phyloP scores from a whole-genome alignment of 495 filamentous ascomycete species.

The Penicillium silybi region DNA sequence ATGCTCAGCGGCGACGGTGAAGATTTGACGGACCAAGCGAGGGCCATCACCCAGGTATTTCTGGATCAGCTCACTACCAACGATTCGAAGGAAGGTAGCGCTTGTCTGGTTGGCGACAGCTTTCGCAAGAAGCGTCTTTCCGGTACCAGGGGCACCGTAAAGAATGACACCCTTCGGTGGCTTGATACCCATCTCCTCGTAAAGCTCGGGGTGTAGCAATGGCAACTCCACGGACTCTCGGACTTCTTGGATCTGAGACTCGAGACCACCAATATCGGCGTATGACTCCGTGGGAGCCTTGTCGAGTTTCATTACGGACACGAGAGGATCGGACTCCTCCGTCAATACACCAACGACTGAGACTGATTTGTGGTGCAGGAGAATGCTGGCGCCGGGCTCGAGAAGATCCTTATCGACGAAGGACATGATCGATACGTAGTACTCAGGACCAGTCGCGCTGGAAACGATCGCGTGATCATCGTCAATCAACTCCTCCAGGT shows the following conservation, averaged over 20 bases:
- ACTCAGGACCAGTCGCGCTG: slow-evolving; percentile 94
- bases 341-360: slow-evolving; percentile 97
- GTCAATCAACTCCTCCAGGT: slow-evolving; percentile 98
- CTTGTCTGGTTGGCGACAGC: slow-evolving; percentile 98
- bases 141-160: slow-evolving; percentile 94
- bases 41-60: slow-evolving; percentile 98
- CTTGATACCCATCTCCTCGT: slow-evolving; percentile 99
- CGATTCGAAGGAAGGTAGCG: slow-evolving; percentile 96
- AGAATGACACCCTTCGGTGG: slow-evolving; percentile 99
- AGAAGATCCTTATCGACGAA: slow-evolving; percentile 99
- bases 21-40: slow-evolving; percentile 90
- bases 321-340: slow-evolving; percentile 91
- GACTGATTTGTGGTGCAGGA: slow-evolving; percentile 96
- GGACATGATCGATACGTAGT: slow-evolving; percentile 99
- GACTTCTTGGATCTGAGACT: slow-evolving; percentile 95
- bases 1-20: slow-evolving; percentile 95
- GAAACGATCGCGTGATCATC: slow-evolving; percentile 99
- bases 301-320: slow-evolving; percentile 99
- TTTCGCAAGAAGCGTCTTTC: slow-evolving; percentile 96
- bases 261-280: slow-evolving; percentile 95
- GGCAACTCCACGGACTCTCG: slow-evolving; percentile 95
- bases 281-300: slow-evolving; percentile 98
- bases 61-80: slow-evolving; percentile 96
- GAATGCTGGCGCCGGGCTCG: slow-evolving; percentile 91
- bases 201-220: slow-evolving; percentile 92